phyloP scores from a whole-genome alignment of 371 early-diverging fungal genomes.

The Umbelopsis sp. region DNA sequence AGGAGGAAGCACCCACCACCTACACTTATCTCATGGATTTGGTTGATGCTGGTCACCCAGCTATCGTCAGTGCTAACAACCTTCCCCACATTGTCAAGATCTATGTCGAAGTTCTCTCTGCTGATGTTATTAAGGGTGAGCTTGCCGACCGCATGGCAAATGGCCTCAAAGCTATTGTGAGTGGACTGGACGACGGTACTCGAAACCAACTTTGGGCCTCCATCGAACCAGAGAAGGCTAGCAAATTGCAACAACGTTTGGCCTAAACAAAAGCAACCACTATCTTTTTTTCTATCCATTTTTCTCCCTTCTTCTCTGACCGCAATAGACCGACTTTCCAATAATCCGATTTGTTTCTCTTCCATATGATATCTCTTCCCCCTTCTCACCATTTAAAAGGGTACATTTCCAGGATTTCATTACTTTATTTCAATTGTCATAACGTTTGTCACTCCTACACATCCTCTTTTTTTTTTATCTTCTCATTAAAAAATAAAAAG shows the following conservation, averaged over 20 bases:
- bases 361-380: slow-evolving; percentile 6
- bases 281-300: not conserved
- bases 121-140: slow-evolving; percentile 62
- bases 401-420: not conserved
- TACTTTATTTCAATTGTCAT: not conserved
- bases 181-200: slow-evolving; percentile 58
- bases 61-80: slow-evolving; percentile 65
- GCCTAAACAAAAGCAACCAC: not conserved
- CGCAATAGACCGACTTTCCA: slow-evolving; percentile 16
- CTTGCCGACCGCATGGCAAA: slow-evolving; percentile 65
- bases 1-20: slow-evolving; percentile 79
- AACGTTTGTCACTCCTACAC: not conserved
- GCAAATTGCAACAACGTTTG: slow-evolving; percentile 58
- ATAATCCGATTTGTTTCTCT: slow-evolving; percentile 7
- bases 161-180: slow-evolving; percentile 62
- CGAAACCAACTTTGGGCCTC: slow-evolving; percentile 70
- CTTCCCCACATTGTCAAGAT: slow-evolving; percentile 71
- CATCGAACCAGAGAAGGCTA: slow-evolving; percentile 67
- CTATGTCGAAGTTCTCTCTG: slow-evolving; percentile 70
- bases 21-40: slow-evolving; percentile 82
- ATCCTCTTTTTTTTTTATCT: not conserved
- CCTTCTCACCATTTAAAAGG: not conserved
- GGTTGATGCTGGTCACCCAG: slow-evolving; percentile 65
- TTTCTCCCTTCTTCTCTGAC: not conserved
- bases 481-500: not conserved